Evolutionary conservation across 495 filamentous ascomycete genomes (phyloP).

Genomic region (Echria macrotheca): DNA sequence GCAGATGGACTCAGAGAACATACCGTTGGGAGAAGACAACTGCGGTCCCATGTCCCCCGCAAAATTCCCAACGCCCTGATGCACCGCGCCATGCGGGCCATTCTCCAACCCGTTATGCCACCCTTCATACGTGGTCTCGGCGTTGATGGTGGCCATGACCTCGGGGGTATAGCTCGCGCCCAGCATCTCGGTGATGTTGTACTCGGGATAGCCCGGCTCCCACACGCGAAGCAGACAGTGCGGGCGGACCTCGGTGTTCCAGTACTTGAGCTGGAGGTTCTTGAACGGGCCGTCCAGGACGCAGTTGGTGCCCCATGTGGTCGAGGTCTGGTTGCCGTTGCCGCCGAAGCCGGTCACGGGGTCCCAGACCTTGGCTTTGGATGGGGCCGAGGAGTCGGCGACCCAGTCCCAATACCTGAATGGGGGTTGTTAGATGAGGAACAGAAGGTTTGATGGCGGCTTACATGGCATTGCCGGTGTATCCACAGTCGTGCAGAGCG

Average conservation of each 20-base stretch:
- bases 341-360: background rate
- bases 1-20: no score
- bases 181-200: background rate
- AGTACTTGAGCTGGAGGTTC: background rate
- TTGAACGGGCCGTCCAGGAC: constrained; percentile 4
- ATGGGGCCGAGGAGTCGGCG: background rate
- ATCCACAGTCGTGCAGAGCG: background rate
- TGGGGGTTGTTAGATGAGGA: no score
- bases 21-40: background rate
- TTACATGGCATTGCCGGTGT: background rate
- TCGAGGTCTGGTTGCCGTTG: background rate
- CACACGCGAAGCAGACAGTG: background rate
- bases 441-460: no score
- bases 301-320: background rate
- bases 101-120: background rate
- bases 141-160: background rate
- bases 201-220: background rate
- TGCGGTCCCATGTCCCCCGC: background rate
- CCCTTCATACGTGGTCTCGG: background rate
- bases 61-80: background rate
- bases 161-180: background rate
- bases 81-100: background rate
- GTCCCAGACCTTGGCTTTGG: background rate
- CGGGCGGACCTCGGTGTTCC: background rate
- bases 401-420: constrained; percentile 5